Evolutionary conservation across 2,329 filamentous ascomycete species (phyloP), one percentile per base, ranked within the genome.

Genomic region (Fragosphaeria purpurea): DNA sequence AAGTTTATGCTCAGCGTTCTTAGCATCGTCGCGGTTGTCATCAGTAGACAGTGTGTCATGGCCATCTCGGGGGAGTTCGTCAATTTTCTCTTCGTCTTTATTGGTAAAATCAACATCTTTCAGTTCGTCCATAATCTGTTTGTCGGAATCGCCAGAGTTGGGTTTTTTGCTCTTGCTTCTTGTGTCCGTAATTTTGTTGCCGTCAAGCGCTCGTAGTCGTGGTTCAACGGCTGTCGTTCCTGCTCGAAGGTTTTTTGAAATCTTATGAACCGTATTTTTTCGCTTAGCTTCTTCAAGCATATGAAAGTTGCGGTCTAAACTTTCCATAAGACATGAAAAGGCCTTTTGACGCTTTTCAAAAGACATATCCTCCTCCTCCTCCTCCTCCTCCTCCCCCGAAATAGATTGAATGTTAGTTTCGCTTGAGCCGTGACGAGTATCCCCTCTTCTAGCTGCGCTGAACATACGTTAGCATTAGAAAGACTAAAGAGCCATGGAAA

Each of bases 21-120:
- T 72, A 45, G 75, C 72, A 11, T 76, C 72, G 42, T 78, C 75
- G 46, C 73, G 71, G 22, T 74, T 74, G 8, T 70, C 65, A 22
- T 22, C 22, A 22, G 22, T 22, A 22, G 22, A 22, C 22, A 22
- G 22, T 22, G 22, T 22, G 6, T 65, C 63, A 10, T 69, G 66
- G 11, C 66, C 56, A 57, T 43, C 53, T 12, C 30, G 32, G 12
- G 64, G 64, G 30, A 60, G 63, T 4, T 65, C 63, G 1, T 69
- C 68, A 1, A 69, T 72, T 43, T 73, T 72, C 42, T 79, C 75
- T 9, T 79, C 75, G 9, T 71, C 68, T 44, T 78, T 76, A 48
- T 76, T 68, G 3, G 70, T 68, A 22, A 71, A 58, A 46, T 75
- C 71, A 7, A 63, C 58, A 47, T 68, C 65, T 62, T 66, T 38